Evolutionary conservation across 2,329 filamentous ascomycete genomes (phyloP), one percentile per base, ranked within the genome.

Genomic region (Cercospora berteroae): DNA sequence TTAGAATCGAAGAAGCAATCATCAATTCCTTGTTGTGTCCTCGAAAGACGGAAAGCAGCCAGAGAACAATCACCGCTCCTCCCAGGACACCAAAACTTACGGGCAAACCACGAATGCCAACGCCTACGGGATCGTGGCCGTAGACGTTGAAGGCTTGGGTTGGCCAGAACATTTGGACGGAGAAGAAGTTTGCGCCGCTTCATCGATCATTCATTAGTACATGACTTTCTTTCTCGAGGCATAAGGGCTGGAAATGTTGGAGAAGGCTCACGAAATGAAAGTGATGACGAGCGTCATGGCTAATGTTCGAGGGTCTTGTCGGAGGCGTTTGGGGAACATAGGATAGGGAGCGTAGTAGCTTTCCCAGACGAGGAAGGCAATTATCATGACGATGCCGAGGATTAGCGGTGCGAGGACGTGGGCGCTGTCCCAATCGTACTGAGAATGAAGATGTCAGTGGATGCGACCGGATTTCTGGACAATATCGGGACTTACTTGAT

Each of bases 31-130:
- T 85, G 73, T 88, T 89, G 66, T 84, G 83, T 6, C 88, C 88
- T 44, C 82, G 82, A 71, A 87, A 83, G 9, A 84, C 77, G 18
- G 85, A 86, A n/a, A 91, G 80, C 2, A 89, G 79, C 70, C 81
- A 81, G 1, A 90, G 81, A 2, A 86, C 84, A 67, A 89, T 80
- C 63, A 84, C 84, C 18, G 88, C 88, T 9, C 89, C 89, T 23
- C 78, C 79, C 23, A 90, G 80, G 71, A 90, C 88, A 16, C 84
- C 83, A 68, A 90, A 87, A 2, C 86, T 88, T 68, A 90, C 83
- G 1, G 89, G 88, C 5, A 91, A 75, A 60, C 87, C 87, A 63
- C 88, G 84, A 65, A 91, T 77, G 10, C 89, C 89, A 59, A 90
- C 84, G 18, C 82, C 83, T n/a, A 89, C 77, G 0, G 88, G 87